Evolutionary conservation across 2,329 filamentous ascomycete species (phyloP), one percentile per base, ranked within the genome.

Genomic region (Aspergillus sp.): DNA sequence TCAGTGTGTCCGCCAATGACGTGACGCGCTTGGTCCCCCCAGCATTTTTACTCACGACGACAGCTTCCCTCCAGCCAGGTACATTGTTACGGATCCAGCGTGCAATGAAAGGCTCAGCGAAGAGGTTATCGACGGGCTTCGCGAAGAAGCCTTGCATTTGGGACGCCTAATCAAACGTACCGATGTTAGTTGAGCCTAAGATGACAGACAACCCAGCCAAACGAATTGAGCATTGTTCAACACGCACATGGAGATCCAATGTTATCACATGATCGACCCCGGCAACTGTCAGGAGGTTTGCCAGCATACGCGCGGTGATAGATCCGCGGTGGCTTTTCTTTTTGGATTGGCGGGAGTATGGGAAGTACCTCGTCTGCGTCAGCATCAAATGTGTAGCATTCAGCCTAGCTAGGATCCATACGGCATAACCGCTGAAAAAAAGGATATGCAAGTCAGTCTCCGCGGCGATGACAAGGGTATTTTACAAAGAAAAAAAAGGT

Each of bases 141-240:
- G 91, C 91, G 85, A 99, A 99, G 82, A 99, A 99, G 61, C 95
- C 95, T 80, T 99, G 95, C 92, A 98, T 98, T 81, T 98, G 95
- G n/a, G 91, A 93, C 57, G 91, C 91, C 80, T 82, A 57, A 60
- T 52, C 34, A 61, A 51, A 38, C 22, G 63, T 50, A 41, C 56
- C 60, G 54, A 62, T 70, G 63, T 51, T 15, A 54, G 57, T 31
- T 59, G 61, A 47, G 46, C 61, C 45, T 45, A 25, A 49, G 22
- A 38, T 53, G 45, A 54, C 51, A 58, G 51, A 34, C 52, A 22
- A 31, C 7, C 43, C 46, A 53, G 43, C 31, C 54, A 54, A 60
- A 45, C 46, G 25, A 53, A 59, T 58, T 28, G 54, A 47, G 50
- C 38, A 46, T 60, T 52, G 25, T 53, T 56, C 34, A 46, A 54